phyloP scores from a whole-genome alignment of 2,329 filamentous ascomycete genomes.

The Penicillium sp. region DNA sequence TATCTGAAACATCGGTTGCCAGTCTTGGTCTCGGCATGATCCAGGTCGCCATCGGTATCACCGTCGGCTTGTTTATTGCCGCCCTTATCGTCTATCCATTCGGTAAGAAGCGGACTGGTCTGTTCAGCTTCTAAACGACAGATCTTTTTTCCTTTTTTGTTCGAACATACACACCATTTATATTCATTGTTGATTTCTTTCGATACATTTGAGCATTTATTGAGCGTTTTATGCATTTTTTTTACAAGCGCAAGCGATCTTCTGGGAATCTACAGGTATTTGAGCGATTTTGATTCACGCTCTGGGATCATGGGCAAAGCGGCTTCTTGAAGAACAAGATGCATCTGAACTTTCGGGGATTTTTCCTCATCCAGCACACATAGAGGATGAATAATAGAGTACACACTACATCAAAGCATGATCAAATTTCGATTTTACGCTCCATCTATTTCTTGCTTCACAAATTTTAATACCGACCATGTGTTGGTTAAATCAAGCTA shows the following conservation, averaged over 20 bases:
- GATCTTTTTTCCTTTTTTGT: neutral
- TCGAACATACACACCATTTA: neutral
- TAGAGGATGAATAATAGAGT: neutral
- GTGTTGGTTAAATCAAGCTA: neutral
- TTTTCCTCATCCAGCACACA: neutral
- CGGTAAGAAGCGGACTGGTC: conserved; percentile 49
- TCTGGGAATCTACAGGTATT: neutral
- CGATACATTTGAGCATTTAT: neutral
- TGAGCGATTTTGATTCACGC: neutral
- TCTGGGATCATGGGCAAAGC: neutral
- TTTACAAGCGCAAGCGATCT: neutral
- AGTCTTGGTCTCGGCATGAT: conserved; percentile 51
- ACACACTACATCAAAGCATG: neutral
- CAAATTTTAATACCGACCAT: neutral
- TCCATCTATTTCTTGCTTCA: neutral
- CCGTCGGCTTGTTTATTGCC: conserved; percentile 49
- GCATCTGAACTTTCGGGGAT: neutral
- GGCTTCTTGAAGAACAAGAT: neutral
- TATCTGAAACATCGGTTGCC: conserved; percentile 41
- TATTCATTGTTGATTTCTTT: conserved; percentile 4
- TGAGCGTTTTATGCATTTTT: neutral
- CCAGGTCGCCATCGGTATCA: conserved; percentile 51
- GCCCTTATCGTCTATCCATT: conserved; percentile 49
- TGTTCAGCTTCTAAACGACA: conserved; percentile 46
- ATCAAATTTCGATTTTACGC: neutral